Base-by-base conservation (phyloP, 2,329 filamentous ascomycete genomes). In the Stagonosporopsis cucurbitacearum region DNA sequence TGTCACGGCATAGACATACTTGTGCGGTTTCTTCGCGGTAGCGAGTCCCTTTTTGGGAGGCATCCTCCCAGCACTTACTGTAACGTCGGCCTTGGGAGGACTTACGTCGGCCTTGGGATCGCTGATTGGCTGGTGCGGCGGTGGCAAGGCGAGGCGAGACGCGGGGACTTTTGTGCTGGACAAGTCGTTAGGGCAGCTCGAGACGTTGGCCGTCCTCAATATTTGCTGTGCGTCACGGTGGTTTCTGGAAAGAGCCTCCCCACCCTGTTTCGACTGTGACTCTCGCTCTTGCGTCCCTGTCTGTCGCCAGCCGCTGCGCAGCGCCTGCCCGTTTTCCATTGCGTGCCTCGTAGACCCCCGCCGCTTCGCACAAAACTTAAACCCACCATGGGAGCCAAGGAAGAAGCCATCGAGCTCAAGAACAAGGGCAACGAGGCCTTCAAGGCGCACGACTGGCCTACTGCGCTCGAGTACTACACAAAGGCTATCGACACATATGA, bases 401-500 rank as follows among this genome's bases (percentile, higher is more conserved):
- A 90, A 75, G 86, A 90, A 76, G 94, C 94, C 48, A 84, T 87
- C 65, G 89, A 88, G 72, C 82, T 96, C 67, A 99, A 99, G 81
- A 89, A 96, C 77, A 85, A 96, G 77, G 95, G 95, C 75, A 99
- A 99, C 79, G 90, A 93, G 72, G 92, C 92, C 49, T 98, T 98
- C 78, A 86, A 88, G 53, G 82, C 87, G 28, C 92, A 96, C 70
- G 90, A 98, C 80, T 99, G 91, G 90, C 85, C 84, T 11, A 80
- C 83, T 3, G 95, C 95, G 7, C 84, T 96, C 61, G 88, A 93
- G 1, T 86, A 88, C 65, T 99, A 99, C 77, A 87, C 86, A 51
- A 85, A 96, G 78, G 94, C 94, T 23, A 98, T 99, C 72, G 88
- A 90, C 58, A 79, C 91, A 65, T 88, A 96, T 78, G 86, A 89